Base-by-base conservation (phyloP, 805 yeast genomes). In the Wickerhamomyces silvicola region DNA sequence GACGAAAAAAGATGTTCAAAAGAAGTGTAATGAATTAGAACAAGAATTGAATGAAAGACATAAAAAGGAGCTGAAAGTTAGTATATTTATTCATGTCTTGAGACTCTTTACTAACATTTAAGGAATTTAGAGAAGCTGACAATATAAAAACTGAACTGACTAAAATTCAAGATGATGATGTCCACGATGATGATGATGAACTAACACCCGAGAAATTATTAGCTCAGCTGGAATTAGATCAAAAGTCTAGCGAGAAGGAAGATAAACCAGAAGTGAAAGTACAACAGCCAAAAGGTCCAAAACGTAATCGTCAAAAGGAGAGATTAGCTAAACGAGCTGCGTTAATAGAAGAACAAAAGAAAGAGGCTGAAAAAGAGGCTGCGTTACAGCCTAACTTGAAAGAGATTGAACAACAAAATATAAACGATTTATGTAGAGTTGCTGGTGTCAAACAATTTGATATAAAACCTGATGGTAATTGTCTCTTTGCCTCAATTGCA, bases 391-490 rank as follows among this genome's bases (percentile, higher is more conserved):
- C 87, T 0, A 85, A 90, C 53, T 62, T 75, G 43, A 65, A 87
- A 21, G 70, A 72, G 30, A 72, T 81, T 14, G 97, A 90, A 59
- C 67, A 75, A 36, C 81, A 76, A 10, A 74, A 77, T 30, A 67
- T 90, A 52, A 65, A 64, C 13, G 63, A 63, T 22, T 49, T 80
- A 18, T 72, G 92, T 38, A 43, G 50, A 2, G 34, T 68, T 17
- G 62, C 68, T 20, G 59, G 66, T 5, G 59, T 85, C n/a, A 49
- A 41, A 14, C 77, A 79, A 42, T 58, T 66, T 39, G 94, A 87
- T 43, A 82, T 87, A 28, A 64, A 69, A 38, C 95, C 97, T 0
- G 97, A 90, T 56, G 98, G 97, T 0, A 90, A 90, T 55, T 92
- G 98, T 65, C 60, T 90, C 20, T 92, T 86, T 63, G 83, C 90